A percentile compares a stretch with the other conserved stretches of the same genome.
Conservation (phyloP, 129 eudicot genomes). For the Tagetes erecta region DNA sequence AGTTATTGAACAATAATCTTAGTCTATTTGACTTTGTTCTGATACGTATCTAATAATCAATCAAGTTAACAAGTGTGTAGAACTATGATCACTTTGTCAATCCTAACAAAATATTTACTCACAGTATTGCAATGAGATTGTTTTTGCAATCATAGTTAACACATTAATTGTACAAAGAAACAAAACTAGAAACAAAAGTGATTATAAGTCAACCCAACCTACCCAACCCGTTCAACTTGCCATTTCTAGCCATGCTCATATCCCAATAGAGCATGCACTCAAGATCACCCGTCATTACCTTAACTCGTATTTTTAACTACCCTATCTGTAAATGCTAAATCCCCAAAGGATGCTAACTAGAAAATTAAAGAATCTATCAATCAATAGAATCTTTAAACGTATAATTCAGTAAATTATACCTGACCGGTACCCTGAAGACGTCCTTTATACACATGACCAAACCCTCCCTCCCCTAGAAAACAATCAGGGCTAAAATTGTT, state of each 20-base stretch:
- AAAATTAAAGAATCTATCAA: neutral
- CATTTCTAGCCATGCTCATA: neutral
- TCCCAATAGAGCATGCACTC: neutral
- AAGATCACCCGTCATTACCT: neutral
- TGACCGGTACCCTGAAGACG: slow-evolving; percentile 66
- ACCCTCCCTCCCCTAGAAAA: slow-evolving; percentile 95
- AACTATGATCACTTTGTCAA: too few relatives aligned
- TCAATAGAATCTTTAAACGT: neutral
- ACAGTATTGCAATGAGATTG: neutral
- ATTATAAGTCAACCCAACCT: neutral
- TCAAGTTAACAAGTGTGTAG: too few relatives aligned
- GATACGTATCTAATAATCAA: too few relatives aligned
- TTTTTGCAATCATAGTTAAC: neutral
- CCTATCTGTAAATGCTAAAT: neutral
- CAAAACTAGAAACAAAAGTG: neutral
- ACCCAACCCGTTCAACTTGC: neutral
- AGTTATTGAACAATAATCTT: too few relatives aligned
- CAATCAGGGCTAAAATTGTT: slow-evolving; percentile 82
- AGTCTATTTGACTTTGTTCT: too few relatives aligned
- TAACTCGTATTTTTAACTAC: neutral
- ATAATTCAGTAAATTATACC: slow-evolving; percentile 40
- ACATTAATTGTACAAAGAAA: neutral
- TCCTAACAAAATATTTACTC: too few relatives aligned
- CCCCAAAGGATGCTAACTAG: neutral
- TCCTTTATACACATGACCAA: slow-evolving; percentile 92